phyloP scores from a whole-genome alignment of 768 basidiomycete genomes.

The Exidia glandulosa region DNA sequence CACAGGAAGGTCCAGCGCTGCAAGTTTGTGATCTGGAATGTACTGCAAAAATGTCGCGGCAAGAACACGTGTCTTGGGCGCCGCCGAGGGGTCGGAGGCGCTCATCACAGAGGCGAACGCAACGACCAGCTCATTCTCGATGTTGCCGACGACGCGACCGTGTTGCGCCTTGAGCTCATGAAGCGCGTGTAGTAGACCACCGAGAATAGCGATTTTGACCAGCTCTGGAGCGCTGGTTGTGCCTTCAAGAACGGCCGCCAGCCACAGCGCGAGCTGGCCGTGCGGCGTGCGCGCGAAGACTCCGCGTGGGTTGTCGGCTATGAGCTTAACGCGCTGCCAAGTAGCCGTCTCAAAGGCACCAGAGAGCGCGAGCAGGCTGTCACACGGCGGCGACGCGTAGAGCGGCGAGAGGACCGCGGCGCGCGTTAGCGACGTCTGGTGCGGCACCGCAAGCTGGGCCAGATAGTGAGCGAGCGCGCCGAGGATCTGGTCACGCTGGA shows the following conservation, averaged over 20 bases:
- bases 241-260: slow-evolving; percentile 39
- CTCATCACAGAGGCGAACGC: background rate
- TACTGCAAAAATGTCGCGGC: background rate
- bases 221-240: slow-evolving; percentile 57
- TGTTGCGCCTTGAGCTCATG: slow-evolving; percentile 35
- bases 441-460: slow-evolving; percentile 28
- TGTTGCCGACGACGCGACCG: background rate
- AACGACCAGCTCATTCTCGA: background rate
- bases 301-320: slow-evolving; percentile 26
- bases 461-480: slow-evolving; percentile 51
- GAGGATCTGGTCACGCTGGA: slow-evolving; percentile 40
- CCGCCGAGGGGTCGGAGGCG: background rate
- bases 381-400: background rate
- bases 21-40: background rate
- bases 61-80: background rate
- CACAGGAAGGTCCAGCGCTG: background rate
- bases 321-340: slow-evolving; percentile 48
- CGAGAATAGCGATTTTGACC: slow-evolving; percentile 48
- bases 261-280: slow-evolving; percentile 40
- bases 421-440: slow-evolving; percentile 44
- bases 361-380: slow-evolving; percentile 27
- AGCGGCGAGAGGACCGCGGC: slow-evolving; percentile 44
- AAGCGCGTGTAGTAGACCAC: slow-evolving; percentile 54
- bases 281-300: slow-evolving; percentile 25
- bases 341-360: slow-evolving; percentile 43